phyloP scores from a whole-genome alignment of 73 alveolate species.

The Halteria grandinella region DNA sequence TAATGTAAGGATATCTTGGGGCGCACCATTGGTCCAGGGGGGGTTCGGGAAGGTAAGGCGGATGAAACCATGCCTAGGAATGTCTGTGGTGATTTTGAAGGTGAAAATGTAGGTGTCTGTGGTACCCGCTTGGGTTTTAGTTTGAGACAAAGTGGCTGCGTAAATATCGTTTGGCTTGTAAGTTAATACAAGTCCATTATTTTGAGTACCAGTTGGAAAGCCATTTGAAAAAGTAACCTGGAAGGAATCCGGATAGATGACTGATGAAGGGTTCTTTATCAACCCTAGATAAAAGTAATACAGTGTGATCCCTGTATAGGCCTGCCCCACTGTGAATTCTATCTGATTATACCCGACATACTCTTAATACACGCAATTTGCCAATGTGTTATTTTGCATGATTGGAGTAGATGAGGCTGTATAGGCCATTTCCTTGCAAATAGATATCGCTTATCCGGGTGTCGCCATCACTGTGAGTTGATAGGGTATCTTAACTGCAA shows the following conservation, averaged over 20 bases:
- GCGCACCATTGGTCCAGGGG: conserved; percentile 40
- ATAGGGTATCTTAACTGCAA: conserved; percentile 12
- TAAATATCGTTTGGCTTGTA: conserved; percentile 10
- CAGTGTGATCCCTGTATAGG: conserved; percentile 1
- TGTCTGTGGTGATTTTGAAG: conserved; percentile 28
- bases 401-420: neutral
- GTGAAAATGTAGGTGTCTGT: conserved; percentile 36
- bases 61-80: conserved; percentile 7
- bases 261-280: conserved; percentile 40
- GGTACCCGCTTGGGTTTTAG: conserved; percentile 6
- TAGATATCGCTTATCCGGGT: conserved; percentile 20
- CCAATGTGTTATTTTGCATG: neutral
- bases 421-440: conserved; percentile 8
- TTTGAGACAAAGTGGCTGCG: conserved; percentile 15
- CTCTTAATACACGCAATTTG: conserved; percentile 32
- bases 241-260: conserved; percentile 34
- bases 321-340: neutral
- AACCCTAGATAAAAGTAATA: conserved; percentile 22
- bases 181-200: conserved; percentile 6
- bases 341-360: conserved; percentile 8
- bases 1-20: conserved; percentile 17
- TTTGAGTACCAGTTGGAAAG: conserved; percentile 29
- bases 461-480: conserved; percentile 25
- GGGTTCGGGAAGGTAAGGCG: conserved; percentile 7
- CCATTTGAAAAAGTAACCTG: conserved; percentile 28